Evolutionary conservation across 78 protist species (phyloP).

Genomic region (Dictyostelium discoideum): dicty_2.7 NC_007088.5:7814501-7815000

Average conservation of each 20-base stretch:
- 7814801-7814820: too few species aligned
- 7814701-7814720: too few species aligned
- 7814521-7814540: neutral
- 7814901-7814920: too few species aligned
- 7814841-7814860: neutral
- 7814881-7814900: neutral
- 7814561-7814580: neutral
- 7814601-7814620: neutral
- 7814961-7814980: too few species aligned
- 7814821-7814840: too few species aligned
- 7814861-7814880: neutral
- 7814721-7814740: too few species aligned
- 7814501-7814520: neutral
- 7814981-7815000: too few species aligned
- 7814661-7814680: neutral
- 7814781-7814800: neutral
- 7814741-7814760: too few species aligned
- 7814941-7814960: too few species aligned
- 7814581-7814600: neutral
- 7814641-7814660: neutral
- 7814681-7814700: too few species aligned
- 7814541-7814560: neutral
- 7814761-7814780: too few species aligned
- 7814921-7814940: neutral
- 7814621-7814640: neutral